Evolutionary conservation across 2,329 filamentous ascomycete genomes (phyloP), one percentile per base, ranked within the genome.

Genomic region (Xylariaceae sp.): DNA sequence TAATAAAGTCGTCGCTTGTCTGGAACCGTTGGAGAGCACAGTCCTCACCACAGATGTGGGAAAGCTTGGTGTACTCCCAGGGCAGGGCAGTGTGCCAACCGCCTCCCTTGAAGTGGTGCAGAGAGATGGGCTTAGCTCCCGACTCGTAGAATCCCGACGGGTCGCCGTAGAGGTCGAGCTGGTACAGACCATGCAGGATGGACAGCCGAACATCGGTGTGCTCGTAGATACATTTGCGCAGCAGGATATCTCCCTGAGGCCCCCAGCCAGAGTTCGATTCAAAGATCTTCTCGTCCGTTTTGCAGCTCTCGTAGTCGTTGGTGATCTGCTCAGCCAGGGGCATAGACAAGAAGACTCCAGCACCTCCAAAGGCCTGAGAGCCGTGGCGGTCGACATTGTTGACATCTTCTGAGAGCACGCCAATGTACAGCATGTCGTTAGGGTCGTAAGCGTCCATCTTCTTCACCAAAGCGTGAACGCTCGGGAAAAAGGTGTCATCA

Each of bases 401-500:
- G 12, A 75, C 61, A 45, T 77, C 74, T 52, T 80, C 76, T 0
- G 76, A 78, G 11, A 80, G 52, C 5, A 72, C 74, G 27, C 76
- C 76, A 28, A 80, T 64, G 48, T 80, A 80, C 47, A 75, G 66
- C 38, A 68, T 62, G 29, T 64, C 56, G 2, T 55, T 61, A 37
- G 70, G 57, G 43, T 80, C 70, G 46, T 69, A 74, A 4, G 61
- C 54, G n/a, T 55, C 57, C 26, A 80, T 61, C 30, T 63, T 68
- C 23, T 70, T 59, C 3, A 69, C 59, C 10, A 80, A 56, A 9
- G 57, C 64, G 33, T 75, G 60, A 52, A 78, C 74, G 37, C 68
- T 76, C 5, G 70, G 67, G 60, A 80, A 80, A 50, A 77, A 80
- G 3, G 76, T 80, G 42, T 80, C 76, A 44, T 80, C 76, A 43